Conservation (phyloP, 495 filamentous ascomycete genomes). For the Bacidia rubella region DNA sequence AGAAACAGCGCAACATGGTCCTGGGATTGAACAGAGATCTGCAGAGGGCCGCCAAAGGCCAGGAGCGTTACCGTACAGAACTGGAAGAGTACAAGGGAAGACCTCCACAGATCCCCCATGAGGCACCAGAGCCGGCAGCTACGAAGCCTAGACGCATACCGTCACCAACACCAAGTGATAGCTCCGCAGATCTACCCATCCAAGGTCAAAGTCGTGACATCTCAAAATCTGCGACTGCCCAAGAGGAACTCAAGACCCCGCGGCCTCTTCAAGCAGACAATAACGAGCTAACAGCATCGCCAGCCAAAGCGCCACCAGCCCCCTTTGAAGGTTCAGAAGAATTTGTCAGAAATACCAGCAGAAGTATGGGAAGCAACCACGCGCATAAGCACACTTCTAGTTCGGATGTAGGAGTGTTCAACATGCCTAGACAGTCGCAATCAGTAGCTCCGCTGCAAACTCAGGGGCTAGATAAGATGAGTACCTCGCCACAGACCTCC, state of each 20-base stretch:
- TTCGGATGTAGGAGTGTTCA: constrained; percentile 13
- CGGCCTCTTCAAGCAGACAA: not conserved
- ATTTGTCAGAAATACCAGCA: constrained; percentile 8
- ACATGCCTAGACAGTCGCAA: constrained; percentile 4
- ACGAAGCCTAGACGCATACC: constrained; percentile 7
- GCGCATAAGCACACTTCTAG: constrained; percentile 15
- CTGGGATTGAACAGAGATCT: constrained; percentile 89
- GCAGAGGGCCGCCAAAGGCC: constrained; percentile 82
- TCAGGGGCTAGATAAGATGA: not conserved
- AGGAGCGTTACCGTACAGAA: constrained; percentile 85
- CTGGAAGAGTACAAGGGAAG: constrained; percentile 47
- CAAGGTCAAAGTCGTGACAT: constrained; percentile 11
- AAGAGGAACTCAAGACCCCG: not conserved
- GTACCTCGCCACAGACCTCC: constrained; percentile 5
- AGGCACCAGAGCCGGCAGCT: constrained; percentile 11
- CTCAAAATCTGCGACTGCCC: not conserved
- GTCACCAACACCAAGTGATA: constrained; percentile 15
- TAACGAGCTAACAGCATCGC: not conserved
- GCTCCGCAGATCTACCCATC: constrained; percentile 16
- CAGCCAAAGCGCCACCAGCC: not conserved
- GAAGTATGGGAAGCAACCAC: constrained; percentile 5
- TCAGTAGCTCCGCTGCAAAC: constrained; percentile 9
- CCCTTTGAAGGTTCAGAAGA: not conserved
- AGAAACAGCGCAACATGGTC: constrained; percentile 91
- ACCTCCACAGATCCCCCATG: constrained; percentile 33